A percentile compares a stretch with the other conserved stretches of the same genome.
Evolutionary conservation across 129 eudicot genomes (phyloP).

Genomic region (Tanacetum coccineum): DNA sequence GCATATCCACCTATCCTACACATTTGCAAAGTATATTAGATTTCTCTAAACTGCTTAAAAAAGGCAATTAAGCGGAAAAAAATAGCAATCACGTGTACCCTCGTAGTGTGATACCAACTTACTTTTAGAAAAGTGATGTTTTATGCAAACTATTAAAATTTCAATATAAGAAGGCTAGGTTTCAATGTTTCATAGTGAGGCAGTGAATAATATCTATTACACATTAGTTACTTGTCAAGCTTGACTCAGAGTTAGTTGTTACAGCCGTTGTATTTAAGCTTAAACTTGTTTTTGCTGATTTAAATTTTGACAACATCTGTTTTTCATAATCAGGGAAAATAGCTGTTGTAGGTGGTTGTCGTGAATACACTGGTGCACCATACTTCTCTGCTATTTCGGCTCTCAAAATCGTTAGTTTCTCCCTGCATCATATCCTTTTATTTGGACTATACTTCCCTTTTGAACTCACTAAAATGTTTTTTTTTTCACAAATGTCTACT

Average conservation of each 20-base stretch:
- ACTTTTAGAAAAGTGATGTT: too few species aligned
- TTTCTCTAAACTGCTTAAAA: too few species aligned
- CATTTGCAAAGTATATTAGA: too few species aligned
- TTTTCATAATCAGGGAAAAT: constrained; percentile 67
- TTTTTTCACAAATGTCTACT: not conserved
- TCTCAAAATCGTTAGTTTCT: constrained; percentile 77
- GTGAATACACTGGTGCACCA: constrained; percentile 99
- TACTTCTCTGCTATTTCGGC: constrained; percentile 97
- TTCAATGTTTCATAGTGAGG: too few species aligned
- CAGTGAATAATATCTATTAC: not conserved
- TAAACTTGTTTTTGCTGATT: not conserved
- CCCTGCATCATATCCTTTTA: constrained; percentile 4
- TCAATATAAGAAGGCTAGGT: too few species aligned
- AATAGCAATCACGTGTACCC: too few species aligned
- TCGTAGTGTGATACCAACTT: too few species aligned
- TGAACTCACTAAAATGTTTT: not conserved
- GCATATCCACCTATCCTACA: too few species aligned
- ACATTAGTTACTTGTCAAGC: not conserved
- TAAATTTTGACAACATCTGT: not conserved
- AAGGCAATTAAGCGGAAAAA: too few species aligned
- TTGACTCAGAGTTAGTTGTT: not conserved
- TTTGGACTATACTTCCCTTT: not conserved
- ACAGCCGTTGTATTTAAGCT: not conserved
- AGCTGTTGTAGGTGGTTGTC: constrained; percentile 97
- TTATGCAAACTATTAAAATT: too few species aligned